These are phyloP conservation scores for Dactylellina cionopaga DNA, from an alignment of 2,329 filamentous ascomycete species.

Conservation along the genomic window DNA sequence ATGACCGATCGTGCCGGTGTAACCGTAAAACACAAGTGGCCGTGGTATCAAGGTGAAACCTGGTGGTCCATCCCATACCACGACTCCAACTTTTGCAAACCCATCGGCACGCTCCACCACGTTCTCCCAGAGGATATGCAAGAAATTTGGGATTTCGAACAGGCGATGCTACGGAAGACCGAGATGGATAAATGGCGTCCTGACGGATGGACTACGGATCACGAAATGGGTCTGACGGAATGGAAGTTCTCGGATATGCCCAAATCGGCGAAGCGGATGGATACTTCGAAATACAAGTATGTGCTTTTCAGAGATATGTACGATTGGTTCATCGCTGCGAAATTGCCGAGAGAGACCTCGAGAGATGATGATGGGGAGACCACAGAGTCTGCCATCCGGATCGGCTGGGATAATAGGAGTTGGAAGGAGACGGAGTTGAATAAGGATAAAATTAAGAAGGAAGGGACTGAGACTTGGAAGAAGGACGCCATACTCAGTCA, in stretches of 20 bases:
- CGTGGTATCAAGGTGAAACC: conserved; percentile 47
- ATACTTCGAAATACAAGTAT: conserved; percentile 38
- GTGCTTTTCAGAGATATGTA: conserved; percentile 47
- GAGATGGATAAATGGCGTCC: conserved; percentile 48
- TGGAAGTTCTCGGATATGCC: conserved; percentile 49
- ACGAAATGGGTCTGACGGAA: conserved; percentile 23
- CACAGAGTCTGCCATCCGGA: conserved; percentile 8
- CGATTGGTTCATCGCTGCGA: conserved; percentile 39
- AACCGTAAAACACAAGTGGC: conserved; percentile 49
- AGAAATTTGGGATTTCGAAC: conserved; percentile 50
- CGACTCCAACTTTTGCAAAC: conserved; percentile 45
- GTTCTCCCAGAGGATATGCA: conserved; percentile 47
- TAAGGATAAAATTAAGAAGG: conserved; percentile 35
- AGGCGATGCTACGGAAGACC: conserved; percentile 32
- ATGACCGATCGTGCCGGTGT: conserved; percentile 39
- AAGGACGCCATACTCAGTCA: conserved; percentile 41
- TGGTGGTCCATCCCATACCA: conserved; percentile 52
- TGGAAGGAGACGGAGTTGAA: conserved; percentile 47
- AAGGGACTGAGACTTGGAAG: conserved; percentile 27
- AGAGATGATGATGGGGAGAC: conserved; percentile 23
- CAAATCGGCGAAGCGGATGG: conserved; percentile 15
- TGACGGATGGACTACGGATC: conserved; percentile 23
- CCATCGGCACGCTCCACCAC: conserved; percentile 47
- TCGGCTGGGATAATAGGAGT: conserved; percentile 45
- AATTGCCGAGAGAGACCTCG: conserved; percentile 9